Percentiles rank a stretch among this genome's conserved stretches.
Evolutionary conservation across 1,284 basidiomycete species (phyloP).

Genomic region (Leccinum subfulvum): DNA sequence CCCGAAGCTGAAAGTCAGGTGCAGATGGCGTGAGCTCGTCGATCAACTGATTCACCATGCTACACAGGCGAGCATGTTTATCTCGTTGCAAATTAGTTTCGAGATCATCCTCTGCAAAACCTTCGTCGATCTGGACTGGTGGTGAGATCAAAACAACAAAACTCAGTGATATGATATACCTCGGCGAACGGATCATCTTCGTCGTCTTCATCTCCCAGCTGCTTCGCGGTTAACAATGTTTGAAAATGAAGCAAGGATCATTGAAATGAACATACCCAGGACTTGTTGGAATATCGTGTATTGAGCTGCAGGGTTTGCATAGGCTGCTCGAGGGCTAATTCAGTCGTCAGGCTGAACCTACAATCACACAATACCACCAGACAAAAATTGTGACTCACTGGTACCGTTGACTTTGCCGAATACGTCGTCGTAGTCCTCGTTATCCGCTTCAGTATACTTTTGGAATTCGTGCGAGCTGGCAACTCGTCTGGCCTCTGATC

Average conservation of each 20-base stretch:
- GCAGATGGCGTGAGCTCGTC: too few relatives aligned
- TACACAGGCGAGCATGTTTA: too few relatives aligned
- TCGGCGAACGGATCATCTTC: slow-evolving; percentile 95
- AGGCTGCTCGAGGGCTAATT: slow-evolving; percentile 54
- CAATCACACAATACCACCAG: neutral
- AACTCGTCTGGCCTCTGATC: slow-evolving; percentile 54
- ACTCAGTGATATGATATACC: slow-evolving; percentile 39
- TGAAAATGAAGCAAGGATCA: slow-evolving; percentile 2
- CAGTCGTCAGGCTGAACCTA: neutral
- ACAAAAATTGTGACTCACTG: slow-evolving; percentile 41
- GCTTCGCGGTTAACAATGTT: slow-evolving; percentile 5
- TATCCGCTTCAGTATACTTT: slow-evolving; percentile 82
- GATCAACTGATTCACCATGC: too few relatives aligned
- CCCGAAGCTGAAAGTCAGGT: too few relatives aligned
- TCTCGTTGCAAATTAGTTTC: too few relatives aligned
- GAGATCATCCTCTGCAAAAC: slow-evolving; percentile 63
- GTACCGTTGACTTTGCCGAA: slow-evolving; percentile 73
- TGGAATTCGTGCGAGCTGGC: slow-evolving; percentile 63
- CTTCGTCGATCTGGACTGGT: slow-evolving; percentile 76
- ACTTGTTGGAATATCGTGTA: slow-evolving; percentile 80
- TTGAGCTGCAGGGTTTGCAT: slow-evolving; percentile 78
- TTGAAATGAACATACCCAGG: slow-evolving; percentile 60
- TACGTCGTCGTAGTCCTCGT: slow-evolving; percentile 91
- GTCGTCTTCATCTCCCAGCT: slow-evolving; percentile 81
- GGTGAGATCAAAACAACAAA: slow-evolving; percentile 11